Evolutionary conservation across 2,329 filamentous ascomycete species (phyloP).

Genomic region (Cytospora mali): DNA sequence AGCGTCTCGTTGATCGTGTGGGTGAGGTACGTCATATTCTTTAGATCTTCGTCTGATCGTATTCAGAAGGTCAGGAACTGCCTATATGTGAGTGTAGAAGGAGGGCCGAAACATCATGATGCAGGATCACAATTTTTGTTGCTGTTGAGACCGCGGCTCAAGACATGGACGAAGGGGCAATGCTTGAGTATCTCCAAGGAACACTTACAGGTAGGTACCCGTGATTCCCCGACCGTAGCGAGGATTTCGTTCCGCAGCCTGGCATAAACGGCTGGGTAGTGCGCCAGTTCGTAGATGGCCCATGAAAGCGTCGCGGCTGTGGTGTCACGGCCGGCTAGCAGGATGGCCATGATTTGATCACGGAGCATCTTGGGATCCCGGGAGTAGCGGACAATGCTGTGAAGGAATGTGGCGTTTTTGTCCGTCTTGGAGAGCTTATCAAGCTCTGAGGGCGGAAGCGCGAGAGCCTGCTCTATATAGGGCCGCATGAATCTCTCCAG

Average conservation of each 20-base stretch:
- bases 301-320: conserved; percentile 49
- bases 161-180: too few species aligned
- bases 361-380: conserved; percentile 64
- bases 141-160: too few species aligned
- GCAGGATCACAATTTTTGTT: too few species aligned
- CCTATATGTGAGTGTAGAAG: too few species aligned
- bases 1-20: conserved; percentile 46
- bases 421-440: conserved; percentile 69
- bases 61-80: neutral
- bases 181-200: too few species aligned
- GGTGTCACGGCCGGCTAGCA: conserved; percentile 72
- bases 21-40: conserved; percentile 52
- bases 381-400: conserved; percentile 72
- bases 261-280: conserved; percentile 40
- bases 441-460: conserved; percentile 65
- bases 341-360: conserved; percentile 74
- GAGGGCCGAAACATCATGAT: too few species aligned
- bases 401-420: conserved; percentile 73
- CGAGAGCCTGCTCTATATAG: conserved; percentile 68
- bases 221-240: conserved; percentile 33
- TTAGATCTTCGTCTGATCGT: conserved; percentile 45
- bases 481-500: conserved; percentile 71
- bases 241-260: conserved; percentile 43
- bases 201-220: conserved; percentile 42
- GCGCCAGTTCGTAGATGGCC: conserved; percentile 42